Evolutionary conservation across 345 rosid species (phyloP), one percentile per base, ranked within the genome.

Genomic region (Populus euphratica): DNA sequence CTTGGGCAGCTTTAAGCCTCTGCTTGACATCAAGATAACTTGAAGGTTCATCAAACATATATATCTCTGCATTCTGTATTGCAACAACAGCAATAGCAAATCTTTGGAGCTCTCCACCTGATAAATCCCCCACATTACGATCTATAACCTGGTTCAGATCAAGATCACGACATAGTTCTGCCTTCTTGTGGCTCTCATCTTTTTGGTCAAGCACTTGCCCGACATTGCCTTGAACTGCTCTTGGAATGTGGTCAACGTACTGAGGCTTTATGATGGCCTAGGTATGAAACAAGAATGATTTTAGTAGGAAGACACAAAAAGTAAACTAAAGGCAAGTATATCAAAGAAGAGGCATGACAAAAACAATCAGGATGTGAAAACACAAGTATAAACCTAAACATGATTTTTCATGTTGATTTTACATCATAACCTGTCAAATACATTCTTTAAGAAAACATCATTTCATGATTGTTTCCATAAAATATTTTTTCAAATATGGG

Each of bases 1-100:
- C 98, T 90, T 88, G 97, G 77, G 99, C 97, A 59, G 99, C 98
- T 86, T 94, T 96, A 70, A 96, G 95, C 87, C 99, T 90, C 88
- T 96, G 99, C 74, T 90, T 94, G 69, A 96, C 99, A 90, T 96
- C 99, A 44, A 96, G 97, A 87, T 92, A 96, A 86, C 99, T 96
- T 47, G 99, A 96, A 64, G 99, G 99, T 68, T 96, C 99, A 81
- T 96, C 99, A 85, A 96, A 96, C 99, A 96, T 96, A 82, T 92
- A 96, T 61, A 96, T 94, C 83, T 96, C 99, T n/a, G 98, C 99
- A 87, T 86, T 91, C 81, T 96, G 97, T 83, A 96, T 86, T 62
- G 94, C 95, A 81, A 94, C 97, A 74, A 91, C 98, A 25, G 98
- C 99, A 72, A 96, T 94, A 50, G 97, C 98, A 89, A 96, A 96